phyloP scores from a whole-genome alignment of 2,329 filamentous ascomycete genomes.

The Aspergillus luchuensis region DNA sequence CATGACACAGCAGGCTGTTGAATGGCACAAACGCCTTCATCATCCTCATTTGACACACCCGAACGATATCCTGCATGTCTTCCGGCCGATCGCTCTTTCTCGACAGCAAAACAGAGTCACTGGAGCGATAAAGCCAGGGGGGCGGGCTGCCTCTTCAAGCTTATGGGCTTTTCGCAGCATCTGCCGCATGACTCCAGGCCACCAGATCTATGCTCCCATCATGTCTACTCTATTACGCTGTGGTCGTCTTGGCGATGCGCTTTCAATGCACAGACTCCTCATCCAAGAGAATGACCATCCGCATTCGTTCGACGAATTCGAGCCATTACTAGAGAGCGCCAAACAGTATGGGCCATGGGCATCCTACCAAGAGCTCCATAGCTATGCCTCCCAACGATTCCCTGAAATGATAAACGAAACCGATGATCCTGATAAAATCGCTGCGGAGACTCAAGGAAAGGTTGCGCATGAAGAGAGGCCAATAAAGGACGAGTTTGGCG shows the following conservation, averaged over 20 bases:
- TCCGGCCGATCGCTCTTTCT: constrained; percentile 30
- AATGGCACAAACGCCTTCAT: constrained; percentile 44
- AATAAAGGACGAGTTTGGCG: constrained; percentile 70
- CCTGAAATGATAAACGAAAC: not conserved
- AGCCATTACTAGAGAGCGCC: constrained; percentile 45
- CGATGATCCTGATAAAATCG: constrained; percentile 14
- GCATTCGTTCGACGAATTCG: constrained; percentile 36
- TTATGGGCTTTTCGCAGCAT: constrained; percentile 45
- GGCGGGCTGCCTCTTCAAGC: constrained; percentile 21
- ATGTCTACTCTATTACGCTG: constrained; percentile 44
- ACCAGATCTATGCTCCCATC: constrained; percentile 48
- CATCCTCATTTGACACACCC: constrained; percentile 32
- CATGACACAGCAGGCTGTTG: constrained; percentile 32
- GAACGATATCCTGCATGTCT: constrained; percentile 33
- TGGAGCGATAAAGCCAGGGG: constrained; percentile 10
- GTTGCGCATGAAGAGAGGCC: constrained; percentile 41
- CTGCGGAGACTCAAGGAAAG: constrained; percentile 3
- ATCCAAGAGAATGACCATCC: constrained; percentile 48
- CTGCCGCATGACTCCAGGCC: constrained; percentile 41
- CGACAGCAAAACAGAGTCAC: constrained; percentile 20
- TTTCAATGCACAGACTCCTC: constrained; percentile 52
- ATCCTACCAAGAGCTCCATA: constrained; percentile 27
- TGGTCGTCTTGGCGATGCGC: constrained; percentile 41
- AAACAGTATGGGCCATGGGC: constrained; percentile 32
- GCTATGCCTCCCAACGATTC: constrained; percentile 26